phyloP scores from a whole-genome alignment of 2,329 filamentous ascomycete species.

The Trichoderma afroharzianum region DNA sequence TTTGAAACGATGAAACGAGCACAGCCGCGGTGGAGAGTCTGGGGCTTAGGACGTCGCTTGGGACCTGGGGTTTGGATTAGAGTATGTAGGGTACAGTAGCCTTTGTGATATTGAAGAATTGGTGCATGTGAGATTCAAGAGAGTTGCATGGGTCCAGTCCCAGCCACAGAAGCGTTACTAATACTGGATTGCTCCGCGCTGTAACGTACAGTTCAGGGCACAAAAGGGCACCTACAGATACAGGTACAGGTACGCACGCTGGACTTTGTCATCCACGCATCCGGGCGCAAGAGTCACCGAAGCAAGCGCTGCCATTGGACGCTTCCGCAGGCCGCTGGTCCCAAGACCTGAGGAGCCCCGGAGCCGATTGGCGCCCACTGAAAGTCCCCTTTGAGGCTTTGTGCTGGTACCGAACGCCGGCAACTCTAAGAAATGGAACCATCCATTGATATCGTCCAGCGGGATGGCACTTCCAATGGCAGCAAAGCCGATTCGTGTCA shows the following conservation, averaged over 20 bases:
- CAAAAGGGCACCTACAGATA: not conserved
- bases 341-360: not conserved
- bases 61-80: not conserved
- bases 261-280: not conserved
- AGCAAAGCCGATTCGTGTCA: not conserved
- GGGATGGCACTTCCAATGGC: not conserved
- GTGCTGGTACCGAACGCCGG: not conserved
- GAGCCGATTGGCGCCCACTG: not conserved
- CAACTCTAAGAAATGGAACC: not conserved
- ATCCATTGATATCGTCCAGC: not conserved
- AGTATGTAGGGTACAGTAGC: not conserved
- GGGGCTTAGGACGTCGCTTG: not conserved
- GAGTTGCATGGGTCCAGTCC: not conserved
- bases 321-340: not conserved
- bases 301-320: not conserved
- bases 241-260: not conserved
- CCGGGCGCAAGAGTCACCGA: not conserved
- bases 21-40: conserved; percentile 1
- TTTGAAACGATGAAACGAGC: not conserved
- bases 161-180: not conserved
- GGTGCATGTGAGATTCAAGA: not conserved
- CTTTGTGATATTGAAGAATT: not conserved
- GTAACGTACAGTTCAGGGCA: not conserved
- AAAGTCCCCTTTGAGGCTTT: not conserved
- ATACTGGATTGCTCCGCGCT: not conserved